These are phyloP conservation scores for Apiosordaria backusii DNA, from an alignment of 495 filamentous ascomycete genomes.

Conservation along the genomic window DNA sequence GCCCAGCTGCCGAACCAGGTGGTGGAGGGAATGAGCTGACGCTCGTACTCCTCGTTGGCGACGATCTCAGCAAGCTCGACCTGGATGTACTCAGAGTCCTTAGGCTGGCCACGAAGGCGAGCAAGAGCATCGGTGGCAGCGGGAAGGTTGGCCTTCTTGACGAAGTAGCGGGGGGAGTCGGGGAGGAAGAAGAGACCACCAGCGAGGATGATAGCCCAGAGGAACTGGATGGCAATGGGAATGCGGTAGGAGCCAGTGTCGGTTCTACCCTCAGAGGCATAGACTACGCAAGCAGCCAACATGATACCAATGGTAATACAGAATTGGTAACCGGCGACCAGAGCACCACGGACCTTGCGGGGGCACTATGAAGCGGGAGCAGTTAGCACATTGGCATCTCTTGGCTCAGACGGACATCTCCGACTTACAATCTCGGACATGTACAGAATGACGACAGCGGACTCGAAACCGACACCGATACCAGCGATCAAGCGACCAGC, in stretches of 20 bases:
- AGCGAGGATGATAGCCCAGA: conserved; percentile 65
- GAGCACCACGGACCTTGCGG: conserved; percentile 67
- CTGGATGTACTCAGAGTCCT: conserved; percentile 60
- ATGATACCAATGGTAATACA: conserved; percentile 74
- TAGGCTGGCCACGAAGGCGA: conserved; percentile 63
- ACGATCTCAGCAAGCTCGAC: conserved; percentile 76
- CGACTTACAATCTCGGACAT: conserved; percentile 61
- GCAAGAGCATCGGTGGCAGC: conserved; percentile 59
- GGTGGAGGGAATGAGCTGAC: conserved; percentile 57
- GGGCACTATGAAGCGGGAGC: conserved; percentile 39
- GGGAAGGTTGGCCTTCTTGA: conserved; percentile 67
- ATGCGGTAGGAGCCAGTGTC: conserved; percentile 69
- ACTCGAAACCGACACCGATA: conserved; percentile 71
- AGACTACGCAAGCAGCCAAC: conserved; percentile 68
- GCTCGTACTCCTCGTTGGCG: conserved; percentile 78
- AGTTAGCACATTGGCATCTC: conserved; percentile 1
- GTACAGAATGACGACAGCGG: conserved; percentile 71
- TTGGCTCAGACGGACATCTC: not conserved
- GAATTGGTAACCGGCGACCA: conserved; percentile 75
- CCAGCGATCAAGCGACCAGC: conserved; percentile 69
- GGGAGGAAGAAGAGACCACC: conserved; percentile 60
- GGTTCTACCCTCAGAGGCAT: conserved; percentile 57
- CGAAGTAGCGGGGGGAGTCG: conserved; percentile 77
- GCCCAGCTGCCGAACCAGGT: conserved; percentile 65
- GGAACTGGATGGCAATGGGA: conserved; percentile 65